Conservation (phyloP, 768 basidiomycete species). For the Termitomyces sp. region DNA sequence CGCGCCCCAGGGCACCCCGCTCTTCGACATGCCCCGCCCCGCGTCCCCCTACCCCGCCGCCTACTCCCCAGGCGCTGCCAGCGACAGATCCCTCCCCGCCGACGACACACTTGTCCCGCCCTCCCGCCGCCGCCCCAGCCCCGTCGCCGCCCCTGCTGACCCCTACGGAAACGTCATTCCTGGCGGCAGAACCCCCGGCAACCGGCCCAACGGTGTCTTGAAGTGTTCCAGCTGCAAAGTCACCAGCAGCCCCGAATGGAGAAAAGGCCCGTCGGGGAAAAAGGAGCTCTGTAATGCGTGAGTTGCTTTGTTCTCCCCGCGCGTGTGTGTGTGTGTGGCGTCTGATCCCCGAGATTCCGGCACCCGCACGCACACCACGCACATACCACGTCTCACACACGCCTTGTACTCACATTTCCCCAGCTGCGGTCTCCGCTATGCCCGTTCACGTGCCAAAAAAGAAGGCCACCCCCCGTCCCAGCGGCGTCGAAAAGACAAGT, state of each 20-base stretch:
- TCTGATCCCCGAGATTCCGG: not conserved
- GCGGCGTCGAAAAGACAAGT: slow-evolving; percentile 64
- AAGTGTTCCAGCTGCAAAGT: slow-evolving; percentile 79
- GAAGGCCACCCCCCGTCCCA: slow-evolving; percentile 56
- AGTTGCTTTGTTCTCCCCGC: too few relatives aligned
- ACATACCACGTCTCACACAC: not conserved
- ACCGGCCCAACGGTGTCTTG: slow-evolving; percentile 66
- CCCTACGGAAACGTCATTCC: slow-evolving; percentile 24
- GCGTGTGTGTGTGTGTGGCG: not conserved
- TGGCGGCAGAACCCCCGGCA: slow-evolving; percentile 45
- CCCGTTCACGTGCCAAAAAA: slow-evolving; percentile 85
- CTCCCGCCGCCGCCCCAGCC: slow-evolving; percentile 52
- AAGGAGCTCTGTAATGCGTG: slow-evolving; percentile 93
- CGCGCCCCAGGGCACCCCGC: slow-evolving; percentile 11
- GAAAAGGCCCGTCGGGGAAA: slow-evolving; percentile 86
- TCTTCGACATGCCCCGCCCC: slow-evolving; percentile 1
- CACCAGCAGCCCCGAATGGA: slow-evolving; percentile 84
- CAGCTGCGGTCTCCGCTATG: slow-evolving; percentile 82
- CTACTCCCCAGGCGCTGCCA: not conserved
- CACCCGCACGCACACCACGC: not conserved
- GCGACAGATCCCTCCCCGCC: slow-evolving; percentile 2
- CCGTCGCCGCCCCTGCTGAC: slow-evolving; percentile 36
- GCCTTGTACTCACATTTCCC: not conserved
- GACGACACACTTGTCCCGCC: slow-evolving; percentile 47
- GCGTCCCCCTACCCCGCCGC: not conserved